Conservation (phyloP, 2,329 filamentous ascomycete genomes). For the Trichophyton equinum region DNA sequence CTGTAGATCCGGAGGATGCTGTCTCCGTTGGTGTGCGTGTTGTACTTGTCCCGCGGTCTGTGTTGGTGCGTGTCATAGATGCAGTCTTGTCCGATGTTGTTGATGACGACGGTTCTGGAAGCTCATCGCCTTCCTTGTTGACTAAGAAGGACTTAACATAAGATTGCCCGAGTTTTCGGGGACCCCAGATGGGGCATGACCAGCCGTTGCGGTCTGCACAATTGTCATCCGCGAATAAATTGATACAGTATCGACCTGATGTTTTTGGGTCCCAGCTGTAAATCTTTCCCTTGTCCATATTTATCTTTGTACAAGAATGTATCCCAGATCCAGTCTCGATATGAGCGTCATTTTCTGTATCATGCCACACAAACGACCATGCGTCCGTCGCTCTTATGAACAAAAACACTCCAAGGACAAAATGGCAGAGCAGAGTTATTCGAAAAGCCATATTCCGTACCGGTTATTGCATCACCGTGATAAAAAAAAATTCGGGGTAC, state of each 20-base stretch:
- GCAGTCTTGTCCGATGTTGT: neutral
- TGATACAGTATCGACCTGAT: constrained; percentile 3
- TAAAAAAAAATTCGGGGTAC: neutral
- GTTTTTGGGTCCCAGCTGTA: constrained; percentile 8
- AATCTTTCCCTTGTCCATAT: constrained; percentile 7
- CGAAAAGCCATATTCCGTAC: neutral
- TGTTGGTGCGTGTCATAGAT: neutral
- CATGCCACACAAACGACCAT: constrained; percentile 8
- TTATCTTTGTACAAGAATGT: neutral
- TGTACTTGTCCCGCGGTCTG: neutral
- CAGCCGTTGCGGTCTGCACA: constrained; percentile 7
- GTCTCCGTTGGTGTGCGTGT: neutral
- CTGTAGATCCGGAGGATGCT: neutral
- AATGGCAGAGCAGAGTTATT: neutral
- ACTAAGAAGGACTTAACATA: constrained; percentile 5
- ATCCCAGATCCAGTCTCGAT: neutral
- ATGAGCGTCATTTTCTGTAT: constrained; percentile 3
- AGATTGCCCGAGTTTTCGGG: constrained; percentile 5
- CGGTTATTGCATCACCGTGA: neutral
- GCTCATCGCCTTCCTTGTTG: constrained; percentile 4
- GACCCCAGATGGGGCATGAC: constrained; percentile 8
- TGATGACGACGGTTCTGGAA: neutral
- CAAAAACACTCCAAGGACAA: neutral
- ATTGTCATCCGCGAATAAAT: constrained; percentile 7
- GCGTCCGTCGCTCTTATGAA: neutral